phyloP scores from a whole-genome alignment of 2,329 filamentous ascomycete genomes.

The Alternaria sp. region DNA sequence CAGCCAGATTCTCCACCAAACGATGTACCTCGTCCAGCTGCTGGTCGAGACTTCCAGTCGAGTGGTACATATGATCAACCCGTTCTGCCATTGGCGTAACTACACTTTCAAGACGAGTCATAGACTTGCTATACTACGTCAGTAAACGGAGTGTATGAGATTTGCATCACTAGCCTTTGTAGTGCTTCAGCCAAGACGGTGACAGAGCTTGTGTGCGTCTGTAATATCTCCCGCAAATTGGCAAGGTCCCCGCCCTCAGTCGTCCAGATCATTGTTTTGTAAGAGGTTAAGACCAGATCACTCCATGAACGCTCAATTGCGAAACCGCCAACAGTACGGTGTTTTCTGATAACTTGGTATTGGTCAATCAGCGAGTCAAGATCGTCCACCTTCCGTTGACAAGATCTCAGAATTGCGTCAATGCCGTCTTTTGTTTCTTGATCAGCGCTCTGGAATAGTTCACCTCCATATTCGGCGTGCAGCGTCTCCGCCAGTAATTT shows the following conservation, averaged over 20 bases:
- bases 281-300: constrained; percentile 53
- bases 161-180: constrained; percentile 47
- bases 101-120: constrained; percentile 40
- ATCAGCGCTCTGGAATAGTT: constrained; percentile 48
- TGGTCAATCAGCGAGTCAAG: constrained; percentile 57
- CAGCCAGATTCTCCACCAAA: constrained; percentile 38
- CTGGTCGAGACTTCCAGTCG: constrained; percentile 32
- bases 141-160: constrained; percentile 13
- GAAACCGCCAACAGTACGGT: constrained; percentile 52
- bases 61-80: constrained; percentile 42
- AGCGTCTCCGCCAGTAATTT: constrained; percentile 58
- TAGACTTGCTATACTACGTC: constrained; percentile 43
- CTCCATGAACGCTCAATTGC: constrained; percentile 57
- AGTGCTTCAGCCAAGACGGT: constrained; percentile 53
- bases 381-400: constrained; percentile 53
- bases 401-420: constrained; percentile 52
- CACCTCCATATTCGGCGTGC: constrained; percentile 47
- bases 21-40: constrained; percentile 44
- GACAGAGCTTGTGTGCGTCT: constrained; percentile 55
- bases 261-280: constrained; percentile 58
- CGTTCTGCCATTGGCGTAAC: constrained; percentile 45
- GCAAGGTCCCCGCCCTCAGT: constrained; percentile 55
- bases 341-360: constrained; percentile 56
- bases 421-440: constrained; percentile 49
- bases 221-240: constrained; percentile 52